Evolutionary conservation across 371 early-diverging fungal genomes (phyloP).

Genomic region (Mortierella sp.): DNA sequence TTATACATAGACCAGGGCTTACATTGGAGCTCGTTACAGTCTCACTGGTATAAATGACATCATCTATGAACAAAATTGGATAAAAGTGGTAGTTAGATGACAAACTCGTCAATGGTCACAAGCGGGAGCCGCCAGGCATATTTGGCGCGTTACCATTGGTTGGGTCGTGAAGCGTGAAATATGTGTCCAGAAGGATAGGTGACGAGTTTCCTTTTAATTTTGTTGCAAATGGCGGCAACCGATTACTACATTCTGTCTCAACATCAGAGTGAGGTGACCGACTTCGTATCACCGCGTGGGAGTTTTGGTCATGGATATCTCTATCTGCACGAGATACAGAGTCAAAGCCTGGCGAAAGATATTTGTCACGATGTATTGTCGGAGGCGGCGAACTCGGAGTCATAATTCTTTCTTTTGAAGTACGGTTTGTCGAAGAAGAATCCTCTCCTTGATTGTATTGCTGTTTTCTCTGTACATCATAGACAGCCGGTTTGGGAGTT

Average conservation of each 20-base stretch:
- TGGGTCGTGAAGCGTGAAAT: slow-evolving; percentile 47
- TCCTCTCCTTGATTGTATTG: slow-evolving; percentile 9
- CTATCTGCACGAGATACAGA: not conserved
- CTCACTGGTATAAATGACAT: slow-evolving; percentile 56
- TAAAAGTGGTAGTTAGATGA: not conserved
- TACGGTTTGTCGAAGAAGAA: not conserved
- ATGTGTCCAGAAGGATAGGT: slow-evolving; percentile 42
- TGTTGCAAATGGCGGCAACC: slow-evolving; percentile 25
- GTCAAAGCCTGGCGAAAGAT: slow-evolving; percentile 14
- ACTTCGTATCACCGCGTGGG: not conserved
- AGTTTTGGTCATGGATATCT: not conserved
- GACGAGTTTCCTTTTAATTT: slow-evolving; percentile 7
- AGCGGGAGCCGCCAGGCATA: not conserved
- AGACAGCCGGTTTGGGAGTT: not conserved
- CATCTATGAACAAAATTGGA: slow-evolving; percentile 14
- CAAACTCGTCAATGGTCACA: not conserved
- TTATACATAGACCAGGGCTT: slow-evolving; percentile 1
- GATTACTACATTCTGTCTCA: not conserved
- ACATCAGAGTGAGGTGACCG: not conserved
- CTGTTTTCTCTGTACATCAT: slow-evolving; percentile 8
- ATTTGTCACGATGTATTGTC: slow-evolving; percentile 7
- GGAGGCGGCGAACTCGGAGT: slow-evolving; percentile 18
- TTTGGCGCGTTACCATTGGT: slow-evolving; percentile 27
- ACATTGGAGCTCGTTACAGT: slow-evolving; percentile 40
- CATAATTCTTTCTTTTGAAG: slow-evolving; percentile 8